Conservation (phyloP, 2,329 filamentous ascomycete genomes). For the Penicillium verrucosum region DNA sequence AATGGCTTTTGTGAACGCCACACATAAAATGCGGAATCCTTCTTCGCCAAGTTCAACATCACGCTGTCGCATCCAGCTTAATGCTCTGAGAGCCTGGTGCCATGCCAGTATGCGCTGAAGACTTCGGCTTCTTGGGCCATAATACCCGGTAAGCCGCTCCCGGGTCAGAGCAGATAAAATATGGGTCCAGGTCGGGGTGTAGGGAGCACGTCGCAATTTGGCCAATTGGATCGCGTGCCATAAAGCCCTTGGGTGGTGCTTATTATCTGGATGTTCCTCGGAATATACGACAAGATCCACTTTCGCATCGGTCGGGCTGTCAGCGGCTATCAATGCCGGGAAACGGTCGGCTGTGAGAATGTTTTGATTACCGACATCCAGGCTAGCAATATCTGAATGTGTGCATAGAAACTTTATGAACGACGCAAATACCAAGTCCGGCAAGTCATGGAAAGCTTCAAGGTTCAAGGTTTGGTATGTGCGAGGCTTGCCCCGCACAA, state of each 20-base stretch:
- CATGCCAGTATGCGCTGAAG: slow-evolving; percentile 38
- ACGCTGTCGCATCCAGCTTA: slow-evolving; percentile 35
- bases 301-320: background rate
- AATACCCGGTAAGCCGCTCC: slow-evolving; percentile 19
- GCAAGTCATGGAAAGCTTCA: slow-evolving; percentile 28
- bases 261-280: slow-evolving; percentile 7
- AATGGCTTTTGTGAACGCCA: slow-evolving; percentile 36
- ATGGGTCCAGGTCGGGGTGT: slow-evolving; percentile 36
- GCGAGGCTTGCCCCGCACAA: slow-evolving; percentile 15
- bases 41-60: slow-evolving; percentile 31
- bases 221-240: slow-evolving; percentile 40
- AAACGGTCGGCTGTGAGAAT: slow-evolving; percentile 27
- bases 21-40: slow-evolving; percentile 37
- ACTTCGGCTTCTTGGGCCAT: slow-evolving; percentile 20
- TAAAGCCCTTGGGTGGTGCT: slow-evolving; percentile 29
- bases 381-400: slow-evolving; percentile 21
- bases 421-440: slow-evolving; percentile 42
- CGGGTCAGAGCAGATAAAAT: slow-evolving; percentile 34
- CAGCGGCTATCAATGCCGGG: slow-evolving; percentile 4
- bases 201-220: slow-evolving; percentile 26
- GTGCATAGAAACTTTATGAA: slow-evolving; percentile 45
- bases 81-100: slow-evolving; percentile 34
- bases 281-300: slow-evolving; percentile 22
- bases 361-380: slow-evolving; percentile 11
- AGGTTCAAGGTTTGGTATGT: slow-evolving; percentile 14